Evolutionary conservation across 495 filamentous ascomycete genomes (phyloP), one percentile per base, ranked within the genome.

Genomic region (Darksidea phi): DNA sequence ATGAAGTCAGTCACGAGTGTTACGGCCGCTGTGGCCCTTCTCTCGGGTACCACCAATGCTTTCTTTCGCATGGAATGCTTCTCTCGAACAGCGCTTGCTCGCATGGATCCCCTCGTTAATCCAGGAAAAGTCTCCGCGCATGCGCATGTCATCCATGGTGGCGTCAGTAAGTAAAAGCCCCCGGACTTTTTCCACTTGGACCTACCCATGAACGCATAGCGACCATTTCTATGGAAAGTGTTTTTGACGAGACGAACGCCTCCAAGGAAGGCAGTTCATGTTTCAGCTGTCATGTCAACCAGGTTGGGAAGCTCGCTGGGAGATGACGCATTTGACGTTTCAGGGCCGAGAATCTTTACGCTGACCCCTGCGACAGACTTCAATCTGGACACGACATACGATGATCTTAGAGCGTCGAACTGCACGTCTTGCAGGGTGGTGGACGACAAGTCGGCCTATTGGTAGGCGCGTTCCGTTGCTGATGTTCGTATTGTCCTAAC

Each of bases 1-100:
- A 53, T 57, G 60, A 64, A 61, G 54, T 63, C 66, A 0, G 15
- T 55, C 25, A 50, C 61, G 6, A 43, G 37, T 11, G 24, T 58
- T 42, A 25, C 48, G 20, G 47, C 59, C 18, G 38, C 54, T 6
- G 51, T 59, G 13, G 58, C 57, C 37, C 38, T 62, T 15, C 47
- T 67, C 18, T 54, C 57, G 8, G 61, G 53, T 15, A 24, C 42
- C 20, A 53, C 78, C 36, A 66, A 80, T 63, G 91, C 88, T 36
- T 95, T 95, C 74, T 96, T 90, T 90, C 90, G 91, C 74, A 84
- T 95, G 78, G 86, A 86, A 52, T 96, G 91, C 71, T 84, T 79
- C 59, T 85, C 82, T 60, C 79, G 78, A 43, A 78, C 82, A 61
- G 88, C 83, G 66, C 60, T 89, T 69, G 81, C 76, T 48, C 77